A percentile compares a stretch with the other conserved stretches of the same genome.
Evolutionary conservation across 495 filamentous ascomycete genomes (phyloP).

Genomic region (Neurospora sp.): DNA sequence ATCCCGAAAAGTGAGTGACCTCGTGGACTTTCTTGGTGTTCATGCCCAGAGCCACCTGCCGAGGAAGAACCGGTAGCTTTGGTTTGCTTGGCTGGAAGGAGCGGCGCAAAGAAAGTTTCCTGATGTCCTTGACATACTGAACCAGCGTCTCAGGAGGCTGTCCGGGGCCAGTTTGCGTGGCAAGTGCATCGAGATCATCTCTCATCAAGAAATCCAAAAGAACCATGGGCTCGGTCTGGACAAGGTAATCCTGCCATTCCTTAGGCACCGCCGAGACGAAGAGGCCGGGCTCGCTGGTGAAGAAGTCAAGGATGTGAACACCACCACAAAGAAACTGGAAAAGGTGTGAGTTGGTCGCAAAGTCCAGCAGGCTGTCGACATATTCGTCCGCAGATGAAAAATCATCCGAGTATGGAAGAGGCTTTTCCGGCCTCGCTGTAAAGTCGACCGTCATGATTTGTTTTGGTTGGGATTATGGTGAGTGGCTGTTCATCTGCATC

Average conservation of each 20-base stretch:
- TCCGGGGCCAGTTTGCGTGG: conserved; percentile 13
- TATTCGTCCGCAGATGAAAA: conserved; percentile 52
- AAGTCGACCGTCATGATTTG: conserved; percentile 7
- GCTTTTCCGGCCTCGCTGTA: conserved; percentile 28
- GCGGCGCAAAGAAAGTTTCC: conserved; percentile 56
- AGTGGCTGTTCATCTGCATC: neutral
- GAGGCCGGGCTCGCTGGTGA: conserved; percentile 69
- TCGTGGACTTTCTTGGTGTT: conserved; percentile 94
- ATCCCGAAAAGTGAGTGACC: conserved; percentile 54
- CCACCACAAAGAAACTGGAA: conserved; percentile 85
- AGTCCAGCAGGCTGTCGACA: conserved; percentile 65
- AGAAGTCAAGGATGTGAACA: conserved; percentile 91
- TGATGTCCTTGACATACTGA: conserved; percentile 64
- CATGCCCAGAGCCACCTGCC: conserved; percentile 79
- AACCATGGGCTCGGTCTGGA: conserved; percentile 54
- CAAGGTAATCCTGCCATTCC: conserved; percentile 73
- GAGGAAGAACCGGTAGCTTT: conserved; percentile 45
- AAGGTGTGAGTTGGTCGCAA: conserved; percentile 62
- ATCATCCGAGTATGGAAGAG: conserved; percentile 35
- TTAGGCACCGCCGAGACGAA: conserved; percentile 64
- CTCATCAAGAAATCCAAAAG: conserved; percentile 71
- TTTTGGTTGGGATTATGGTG: neutral
- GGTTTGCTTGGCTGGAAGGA: conserved; percentile 37
- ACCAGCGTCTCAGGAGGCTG: conserved; percentile 59
- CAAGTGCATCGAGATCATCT: conserved; percentile 48